These are phyloP conservation scores for Epichloe glyceriae DNA, from an alignment of 2,329 filamentous ascomycete species.

Conservation along the genomic window DNA sequence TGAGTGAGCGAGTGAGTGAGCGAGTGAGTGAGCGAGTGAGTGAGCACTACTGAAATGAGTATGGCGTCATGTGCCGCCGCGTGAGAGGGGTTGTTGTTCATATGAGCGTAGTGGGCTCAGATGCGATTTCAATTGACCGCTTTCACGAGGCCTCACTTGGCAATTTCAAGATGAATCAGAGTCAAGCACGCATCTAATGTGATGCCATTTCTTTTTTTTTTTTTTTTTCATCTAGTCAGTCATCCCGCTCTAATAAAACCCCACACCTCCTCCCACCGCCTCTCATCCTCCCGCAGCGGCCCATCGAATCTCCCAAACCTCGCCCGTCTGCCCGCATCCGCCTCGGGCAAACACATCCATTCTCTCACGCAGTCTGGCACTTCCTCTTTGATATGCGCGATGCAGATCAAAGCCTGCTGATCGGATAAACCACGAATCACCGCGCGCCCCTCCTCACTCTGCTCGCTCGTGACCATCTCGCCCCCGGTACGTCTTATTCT, in stretches of 20 bases:
- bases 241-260: constrained; percentile 15
- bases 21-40: no score
- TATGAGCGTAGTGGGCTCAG: background rate
- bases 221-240: no score
- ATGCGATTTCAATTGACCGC: background rate
- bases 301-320: constrained; percentile 52
- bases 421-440: constrained; percentile 50
- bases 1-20: no score
- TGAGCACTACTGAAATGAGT: background rate
- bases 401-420: constrained; percentile 75
- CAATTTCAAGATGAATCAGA: no score
- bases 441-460: constrained; percentile 22
- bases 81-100: no score
- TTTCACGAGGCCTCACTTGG: no score
- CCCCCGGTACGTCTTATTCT: constrained; percentile 30
- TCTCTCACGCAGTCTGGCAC: constrained; percentile 72
- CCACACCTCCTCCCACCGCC: constrained; percentile 56
- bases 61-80: background rate
- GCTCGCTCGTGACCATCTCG: constrained; percentile 32
- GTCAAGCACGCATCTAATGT: no score
- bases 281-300: constrained; percentile 42
- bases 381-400: constrained; percentile 83
- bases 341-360: constrained; percentile 76
- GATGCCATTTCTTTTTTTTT: no score
- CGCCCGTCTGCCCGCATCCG: constrained; percentile 46